phyloP scores from a whole-genome alignment of 2,329 filamentous ascomycete species.

The Aspergillus ochraceoroseus region DNA sequence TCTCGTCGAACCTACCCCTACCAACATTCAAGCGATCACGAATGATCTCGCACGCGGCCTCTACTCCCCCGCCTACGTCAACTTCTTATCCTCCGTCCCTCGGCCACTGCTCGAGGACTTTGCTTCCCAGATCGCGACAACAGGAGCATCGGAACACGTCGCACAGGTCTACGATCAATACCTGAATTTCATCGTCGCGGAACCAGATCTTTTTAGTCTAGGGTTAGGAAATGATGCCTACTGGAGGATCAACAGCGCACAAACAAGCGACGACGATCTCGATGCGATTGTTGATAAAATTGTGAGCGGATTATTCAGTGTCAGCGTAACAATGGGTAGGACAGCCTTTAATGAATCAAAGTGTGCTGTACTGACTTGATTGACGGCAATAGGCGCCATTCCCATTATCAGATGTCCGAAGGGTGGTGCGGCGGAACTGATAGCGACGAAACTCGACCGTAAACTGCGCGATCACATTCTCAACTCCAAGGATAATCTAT shows the following conservation, averaged over 20 bases:
- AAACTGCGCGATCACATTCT: slow-evolving; percentile 94
- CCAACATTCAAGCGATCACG: slow-evolving; percentile 78
- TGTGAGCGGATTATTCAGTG: slow-evolving; percentile 94
- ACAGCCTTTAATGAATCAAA: background rate
- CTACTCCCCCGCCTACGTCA: slow-evolving; percentile 91
- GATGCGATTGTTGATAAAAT: slow-evolving; percentile 84
- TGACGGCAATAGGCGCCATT: slow-evolving; percentile 61
- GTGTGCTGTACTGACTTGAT: background rate
- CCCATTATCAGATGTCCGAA: slow-evolving; percentile 94
- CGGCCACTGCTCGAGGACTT: slow-evolving; percentile 91
- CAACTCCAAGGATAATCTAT: slow-evolving; percentile 96
- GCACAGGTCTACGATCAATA: slow-evolving; percentile 95
- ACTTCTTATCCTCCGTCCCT: slow-evolving; percentile 91
- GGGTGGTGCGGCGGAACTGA: slow-evolving; percentile 87
- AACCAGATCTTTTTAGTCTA: slow-evolving; percentile 91
- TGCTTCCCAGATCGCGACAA: slow-evolving; percentile 75
- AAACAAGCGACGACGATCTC: slow-evolving; percentile 83
- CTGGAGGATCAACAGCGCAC: slow-evolving; percentile 90
- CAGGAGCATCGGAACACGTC: slow-evolving; percentile 82
- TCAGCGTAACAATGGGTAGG: slow-evolving; percentile 94
- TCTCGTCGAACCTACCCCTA: slow-evolving; percentile 78
- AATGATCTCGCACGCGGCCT: slow-evolving; percentile 79
- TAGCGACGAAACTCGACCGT: slow-evolving; percentile 86
- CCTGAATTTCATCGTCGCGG: slow-evolving; percentile 92
- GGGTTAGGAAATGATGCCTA: slow-evolving; percentile 92